phyloP scores from a whole-genome alignment of 768 basidiomycete species.

The Dioszegia aurantiaca region DNA sequence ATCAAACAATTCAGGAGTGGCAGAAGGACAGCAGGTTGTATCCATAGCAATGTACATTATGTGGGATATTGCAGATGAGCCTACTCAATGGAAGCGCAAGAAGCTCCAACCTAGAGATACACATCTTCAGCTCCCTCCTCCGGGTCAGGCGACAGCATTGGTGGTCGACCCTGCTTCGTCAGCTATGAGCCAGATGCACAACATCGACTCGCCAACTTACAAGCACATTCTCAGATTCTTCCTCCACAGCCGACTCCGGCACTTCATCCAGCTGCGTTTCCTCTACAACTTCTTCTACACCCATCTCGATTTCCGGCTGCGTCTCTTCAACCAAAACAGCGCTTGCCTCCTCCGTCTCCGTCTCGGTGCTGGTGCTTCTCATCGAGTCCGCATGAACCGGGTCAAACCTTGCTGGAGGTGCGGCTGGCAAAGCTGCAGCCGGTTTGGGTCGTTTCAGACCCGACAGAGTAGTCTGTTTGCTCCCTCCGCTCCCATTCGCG shows the following conservation, averaged over 20 bases:
- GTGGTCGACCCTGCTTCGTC: conserved; percentile 27
- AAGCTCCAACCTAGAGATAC: conserved; percentile 6
- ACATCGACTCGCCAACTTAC: conserved; percentile 7
- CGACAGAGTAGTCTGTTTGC: conserved; percentile 42
- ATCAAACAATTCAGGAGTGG: no score
- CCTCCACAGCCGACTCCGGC: neutral
- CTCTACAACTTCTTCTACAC: conserved; percentile 8
- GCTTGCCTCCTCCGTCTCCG: conserved; percentile 12
- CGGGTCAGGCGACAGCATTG: conserved; percentile 23
- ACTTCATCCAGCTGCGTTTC: conserved; percentile 17
- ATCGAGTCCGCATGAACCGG: conserved; percentile 21
- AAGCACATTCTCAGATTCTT: neutral
- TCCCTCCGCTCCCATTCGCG: conserved; percentile 2
- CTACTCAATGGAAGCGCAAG: no score
- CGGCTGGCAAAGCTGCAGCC: conserved; percentile 7
- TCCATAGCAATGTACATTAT: neutral
- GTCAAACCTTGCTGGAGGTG: conserved; percentile 11
- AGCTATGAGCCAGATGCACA: neutral
- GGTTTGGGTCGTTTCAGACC: conserved; percentile 26
- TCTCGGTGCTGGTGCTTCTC: neutral
- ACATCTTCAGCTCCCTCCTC: conserved; percentile 22
- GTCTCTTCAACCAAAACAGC: conserved; percentile 8
- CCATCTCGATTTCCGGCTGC: neutral
- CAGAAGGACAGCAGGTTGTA: conserved; percentile 5
- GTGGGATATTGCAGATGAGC: no score